Base-by-base conservation (phyloP, 2,329 filamentous ascomycete species). In the Trichothecium roseum region DNA sequence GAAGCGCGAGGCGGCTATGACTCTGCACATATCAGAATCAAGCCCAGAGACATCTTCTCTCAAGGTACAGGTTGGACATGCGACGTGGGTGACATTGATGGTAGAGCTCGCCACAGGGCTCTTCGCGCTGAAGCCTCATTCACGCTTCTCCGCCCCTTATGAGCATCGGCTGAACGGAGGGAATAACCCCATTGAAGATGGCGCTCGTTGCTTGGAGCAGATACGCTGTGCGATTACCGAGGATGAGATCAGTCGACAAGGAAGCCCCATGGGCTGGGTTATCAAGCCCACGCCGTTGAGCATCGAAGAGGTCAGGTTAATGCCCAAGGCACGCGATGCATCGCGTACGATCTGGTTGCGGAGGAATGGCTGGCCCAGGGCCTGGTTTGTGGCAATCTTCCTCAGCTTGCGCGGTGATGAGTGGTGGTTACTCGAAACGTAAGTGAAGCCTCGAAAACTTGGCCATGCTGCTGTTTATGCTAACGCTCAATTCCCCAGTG, bases 31-130 rank as follows among this genome's bases (percentile, higher is more conserved):
- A 15, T 82, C 78, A 12, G 56, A 60, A 6, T 62, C 64, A 1
- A 74, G 84, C 33, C 79, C 85, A 1, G 69, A 71, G 10, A 69
- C 81, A 27, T 88, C 82, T 31, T 65, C 59, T 22, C 64, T 96
- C 36, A 67, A 66, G 22, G 69, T 89, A 45, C 79, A 84, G 44
- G 63, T 94, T 18, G 81, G 82, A 4, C 64, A 68, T n/a, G 63
- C 18, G 68, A 75, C 37, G 62, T 66, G 36, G 27, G 59, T 82
- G 24, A 72, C 65, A 5, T 56, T 94, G 18, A 68, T 73, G 14
- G 68, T 95, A 32, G 85, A 94, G 45, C 77, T 82, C 1, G 75
- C 84, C 18, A 87, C 83, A 1, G 91, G 91, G n/a, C 60, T 69
- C 9, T 81, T 87, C 41, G 74, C 78, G 8, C 57, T 94, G 27